Evolutionary conservation across 805 yeast species (phyloP), one percentile per base, ranked within the genome.

Genomic region (Monosporozyma yasuniensis): DNA sequence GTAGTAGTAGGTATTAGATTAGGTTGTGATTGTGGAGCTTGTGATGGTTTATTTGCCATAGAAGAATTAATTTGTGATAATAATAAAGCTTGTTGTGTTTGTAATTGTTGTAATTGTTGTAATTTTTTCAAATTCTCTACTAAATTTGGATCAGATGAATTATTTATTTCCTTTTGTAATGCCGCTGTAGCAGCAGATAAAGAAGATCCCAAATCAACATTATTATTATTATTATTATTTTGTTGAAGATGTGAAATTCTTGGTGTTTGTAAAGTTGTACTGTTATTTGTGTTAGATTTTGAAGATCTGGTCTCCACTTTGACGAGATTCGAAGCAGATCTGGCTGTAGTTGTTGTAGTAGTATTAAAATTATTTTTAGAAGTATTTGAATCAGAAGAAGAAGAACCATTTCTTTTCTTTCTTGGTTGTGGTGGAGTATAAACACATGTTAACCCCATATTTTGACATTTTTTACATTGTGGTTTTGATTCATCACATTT

Each of bases 401-500:
- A 3, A n/a, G 18, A 12, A 14, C 16, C 14, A 12, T 5, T 32
- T 32, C 35, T 32, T 32, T 32, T 32, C 35, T 32, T 32, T n/a
- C 35, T 32, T 32, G 35, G 35, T 32, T 32, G 19, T 19, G 14
- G 6, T 4, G 45, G 23, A 14, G 72, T 56, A 52, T 85, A 89
- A 2, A 83, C 76, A 67, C 98, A 90, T 23, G 78, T 82, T 34
- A 90, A 72, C 19, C 84, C 83, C 80, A 90, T 78, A 53, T 88
- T 82, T 46, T 72, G 67, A 67, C 98, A 90, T 67, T 88, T 88
- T 21, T 71, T 71, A 65, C 98, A 90, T 6, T 72, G 63, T 0
- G 97, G 97, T 53, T 81, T 84, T 0, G 72, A 70, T 65, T 91
- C 97, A 64, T 90, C 97, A 72, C 98, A 90, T 64, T 90, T 90